Base-by-base conservation (phyloP, 2,329 filamentous ascomycete genomes). In the Lizonia empirigonia region DNA sequence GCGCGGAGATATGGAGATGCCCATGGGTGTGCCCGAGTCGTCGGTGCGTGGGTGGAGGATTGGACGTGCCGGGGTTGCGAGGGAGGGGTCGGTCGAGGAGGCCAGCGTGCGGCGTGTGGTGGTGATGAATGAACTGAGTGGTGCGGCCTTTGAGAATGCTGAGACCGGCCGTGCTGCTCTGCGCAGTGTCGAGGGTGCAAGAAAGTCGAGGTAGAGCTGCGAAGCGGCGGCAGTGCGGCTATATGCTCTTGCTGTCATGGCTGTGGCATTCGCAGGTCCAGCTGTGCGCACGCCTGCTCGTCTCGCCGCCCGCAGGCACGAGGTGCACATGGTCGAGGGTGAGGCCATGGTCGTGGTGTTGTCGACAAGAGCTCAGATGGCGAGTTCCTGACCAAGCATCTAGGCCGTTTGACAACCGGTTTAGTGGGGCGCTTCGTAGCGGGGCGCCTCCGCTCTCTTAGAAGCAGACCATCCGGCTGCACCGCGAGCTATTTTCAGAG, bases 1-100 rank as follows among this genome's bases (percentile, higher is more conserved):
- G 39, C 92, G 84, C 2, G 89, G 82, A 0, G 91, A 95, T 55
- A 97, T 96, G 45, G 88, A 87, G 19, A 99, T 81, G 62, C 78
- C 78, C 86, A 96, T 91, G 16, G 87, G 83, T n/a, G 90, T 87
- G 20, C 93, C 93, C 47, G 92, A 85, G 24, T 95, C 90, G 70
- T 94, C 90, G 48, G 81, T 82, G 60, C 87, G 85, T 0, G 91
- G 89, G 69, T 97, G 96, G 13, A 79, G 74, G 47, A 81, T 77
- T 30, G 64, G 57, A 37, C 56, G 66, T 6, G 69, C 65, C 37
- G 62, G 67, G 32, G 59, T 65, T 20, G 63, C 56, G 41, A 54
- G 47, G n/a, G 63, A 59, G 26, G 57, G 55, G 27, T 63, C 55
- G 38, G 60, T 33, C 12, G 58, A 47, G 37, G 67, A 68, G 40